Evolutionary conservation across 225 moss, liverwort and hornwort species (phyloP).

Genomic region (Lunularia cruciata): DNA sequence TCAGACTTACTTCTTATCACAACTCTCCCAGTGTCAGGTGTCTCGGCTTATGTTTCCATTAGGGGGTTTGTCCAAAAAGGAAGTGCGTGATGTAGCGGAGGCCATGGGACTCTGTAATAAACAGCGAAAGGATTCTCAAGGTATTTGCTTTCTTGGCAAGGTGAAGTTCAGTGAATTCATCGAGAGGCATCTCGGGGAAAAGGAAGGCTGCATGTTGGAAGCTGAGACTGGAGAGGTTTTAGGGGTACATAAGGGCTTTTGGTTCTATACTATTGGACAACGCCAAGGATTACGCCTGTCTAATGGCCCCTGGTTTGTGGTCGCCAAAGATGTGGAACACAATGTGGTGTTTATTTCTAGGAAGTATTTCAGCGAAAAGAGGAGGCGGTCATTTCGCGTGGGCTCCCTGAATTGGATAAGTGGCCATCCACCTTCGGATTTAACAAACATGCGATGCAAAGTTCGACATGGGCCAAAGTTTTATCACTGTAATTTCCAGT

Average conservation of each 20-base stretch:
- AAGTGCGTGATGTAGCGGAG: conserved; percentile 79
- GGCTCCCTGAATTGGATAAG: conserved; percentile 82
- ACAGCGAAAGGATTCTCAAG: conserved; percentile 93
- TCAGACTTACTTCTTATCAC: conserved; percentile 93
- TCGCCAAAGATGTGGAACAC: conserved; percentile 75
- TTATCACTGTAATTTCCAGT: conserved; percentile 61
- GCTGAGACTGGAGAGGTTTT: conserved; percentile 92
- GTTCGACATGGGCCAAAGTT: conserved; percentile 79
- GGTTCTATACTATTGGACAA: conserved; percentile 97
- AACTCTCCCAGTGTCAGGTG: conserved; percentile 74
- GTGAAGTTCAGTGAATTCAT: conserved; percentile 96
- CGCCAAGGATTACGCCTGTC: conserved; percentile 90
- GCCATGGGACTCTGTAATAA: conserved; percentile 76
- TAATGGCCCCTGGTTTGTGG: conserved; percentile 97
- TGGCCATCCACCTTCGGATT: conserved; percentile 53
- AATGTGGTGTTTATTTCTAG: conserved; percentile 87
- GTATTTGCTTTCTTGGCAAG: conserved; percentile 99
- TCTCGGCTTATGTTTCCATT: conserved; percentile 81
- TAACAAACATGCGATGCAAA: conserved; percentile 73
- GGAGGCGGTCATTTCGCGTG: conserved; percentile 68
- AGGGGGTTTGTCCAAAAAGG: conserved; percentile 69
- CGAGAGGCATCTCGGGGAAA: conserved; percentile 78
- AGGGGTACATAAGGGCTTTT: conserved; percentile 88
- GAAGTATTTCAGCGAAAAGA: conserved; percentile 73
- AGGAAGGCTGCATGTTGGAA: conserved; percentile 80